Evolutionary conservation across 768 basidiomycete species (phyloP), one percentile per base, ranked within the genome.

Genomic region (Candolleomyces aberdarensis): DNA sequence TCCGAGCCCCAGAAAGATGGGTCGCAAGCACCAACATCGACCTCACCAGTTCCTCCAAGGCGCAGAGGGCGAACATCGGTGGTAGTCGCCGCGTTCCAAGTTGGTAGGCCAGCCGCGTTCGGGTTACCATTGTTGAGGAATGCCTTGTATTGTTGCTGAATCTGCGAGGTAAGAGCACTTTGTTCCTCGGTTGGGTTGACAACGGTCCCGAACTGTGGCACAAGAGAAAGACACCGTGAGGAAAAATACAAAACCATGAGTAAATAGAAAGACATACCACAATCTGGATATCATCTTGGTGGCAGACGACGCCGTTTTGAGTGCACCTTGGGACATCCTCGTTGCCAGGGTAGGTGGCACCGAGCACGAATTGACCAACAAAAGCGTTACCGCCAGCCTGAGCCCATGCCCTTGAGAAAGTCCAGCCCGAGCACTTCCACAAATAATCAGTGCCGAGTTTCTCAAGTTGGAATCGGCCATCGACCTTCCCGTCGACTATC

Each of bases 211-310:
- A 81, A 81, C 76, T 79, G 48, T 26, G 26, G 31, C 57, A 54
- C 61, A 60, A 57, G 58, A 54, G 57, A 46, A 41, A 56, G 52
- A 44, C 47, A 14, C 32, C 56, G 64, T 46, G 63, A 56, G 43
- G 44, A 56, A 9, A 60, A 36, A 52, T 29, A 50, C 46, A 44
- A 46, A 48, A 46, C 43, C 61, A 32, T 39, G 19, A 56, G 58
- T 48, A 6, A 48, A 49, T 52, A 26, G 57, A 44, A 56, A 32
- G 32, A 81, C 86, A 61, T 74, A 88, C 88, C 62, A 92, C 82
- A 69, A 90, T 86, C 75, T 87, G 75, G 61, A 93, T 92, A 67
- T 94, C 92, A 69, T 92, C 91, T 70, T 92, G 82, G 70, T 92
- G 91, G 72, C 91, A 92, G 43, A 91, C 86, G 36, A 75, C 71